These are phyloP conservation scores for Chaetomium olivaceum DNA, from an alignment of 2,329 filamentous ascomycete species.

Conservation along the genomic window DNA sequence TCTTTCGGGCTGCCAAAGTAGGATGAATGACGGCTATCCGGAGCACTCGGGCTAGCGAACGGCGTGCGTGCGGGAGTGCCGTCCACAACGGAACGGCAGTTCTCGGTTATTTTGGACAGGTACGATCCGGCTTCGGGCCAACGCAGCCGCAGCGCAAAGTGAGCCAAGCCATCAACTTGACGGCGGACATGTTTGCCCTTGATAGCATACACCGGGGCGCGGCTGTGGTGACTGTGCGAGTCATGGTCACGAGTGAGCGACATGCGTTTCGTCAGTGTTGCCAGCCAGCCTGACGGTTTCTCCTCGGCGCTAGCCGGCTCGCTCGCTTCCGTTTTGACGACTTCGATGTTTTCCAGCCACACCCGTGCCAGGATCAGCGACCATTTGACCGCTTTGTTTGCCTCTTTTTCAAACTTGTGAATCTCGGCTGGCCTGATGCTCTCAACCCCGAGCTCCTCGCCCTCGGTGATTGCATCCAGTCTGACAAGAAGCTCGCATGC, in stretches of 20 bases:
- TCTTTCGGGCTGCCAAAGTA: conserved; percentile 46
- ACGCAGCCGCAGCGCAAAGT: conserved; percentile 62
- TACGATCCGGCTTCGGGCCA: conserved; percentile 63
- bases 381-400: conserved; percentile 65
- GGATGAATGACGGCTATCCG: conserved; percentile 44
- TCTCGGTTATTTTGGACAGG: conserved; percentile 51
- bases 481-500: conserved; percentile 66
- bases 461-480: conserved; percentile 62
- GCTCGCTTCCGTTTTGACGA: conserved; percentile 48
- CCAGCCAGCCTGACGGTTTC: conserved; percentile 53
- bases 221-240: conserved; percentile 41
- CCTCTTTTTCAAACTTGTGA: conserved; percentile 61
- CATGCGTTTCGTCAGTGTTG: conserved; percentile 57
- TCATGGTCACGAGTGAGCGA: conserved; percentile 44
- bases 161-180: conserved; percentile 61
- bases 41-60: conserved; percentile 41
- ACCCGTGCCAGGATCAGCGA: conserved; percentile 63
- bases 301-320: conserved; percentile 36
- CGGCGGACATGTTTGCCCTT: conserved; percentile 57
- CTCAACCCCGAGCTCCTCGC: conserved; percentile 56
- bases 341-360: conserved; percentile 68
- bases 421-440: conserved; percentile 58
- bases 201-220: conserved; percentile 48
- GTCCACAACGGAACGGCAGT: conserved; percentile 46
- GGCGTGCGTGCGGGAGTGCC: conserved; percentile 46